Base-by-base conservation (phyloP, 2,329 filamentous ascomycete species). In the Apiospora malaysiana region DNA sequence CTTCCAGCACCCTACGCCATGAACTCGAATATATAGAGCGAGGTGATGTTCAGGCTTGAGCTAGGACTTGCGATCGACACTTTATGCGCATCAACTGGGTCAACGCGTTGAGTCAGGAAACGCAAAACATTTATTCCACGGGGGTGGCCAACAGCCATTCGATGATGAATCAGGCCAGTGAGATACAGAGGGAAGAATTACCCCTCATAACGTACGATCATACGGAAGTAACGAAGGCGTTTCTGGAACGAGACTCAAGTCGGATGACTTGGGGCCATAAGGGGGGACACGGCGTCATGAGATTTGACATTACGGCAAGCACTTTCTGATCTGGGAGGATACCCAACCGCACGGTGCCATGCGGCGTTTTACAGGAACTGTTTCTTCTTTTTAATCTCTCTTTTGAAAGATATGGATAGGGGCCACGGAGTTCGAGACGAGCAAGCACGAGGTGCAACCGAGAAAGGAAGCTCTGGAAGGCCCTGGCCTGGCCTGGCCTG, bases 261-360 rank as follows among this genome's bases (percentile, higher is more conserved):
- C 18, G 56, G 56, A 63, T 18, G 56, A 32, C 56, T 32, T 63
- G 56, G 56, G 56, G 56, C 56, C 56, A 47, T n/a, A 40, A 40
- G 27, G 32, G 56, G 56, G 56, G 56, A 40, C 37, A 63, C 32
- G 56, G 56, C 56, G 56, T 63, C 56, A 63, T 32, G 56, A 63
- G 56, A 63, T 63, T 32, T 63, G 56, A 63, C 56, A 63, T 63
- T 63, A 63, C 56, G 56, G 56, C 56, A 63, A 63, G 56, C 56
- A 63, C 56, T 63, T 63, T 63, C 56, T 63, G 56, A 63, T 12
- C 37, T 63, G 56, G 56, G 56, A 63, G 56, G 56, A 63, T 63
- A 63, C 56, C 56, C 56, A 63, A 40, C 56, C 56, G 56, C 56
- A n/a, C 9, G 56, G 56, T 63, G 56, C 32, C 40, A 40, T 40